A percentile compares a stretch with the other conserved stretches of the same genome.
Conservation (phyloP, 495 filamentous ascomycete genomes). For the Staphylotrichum tortipilum region DNA sequence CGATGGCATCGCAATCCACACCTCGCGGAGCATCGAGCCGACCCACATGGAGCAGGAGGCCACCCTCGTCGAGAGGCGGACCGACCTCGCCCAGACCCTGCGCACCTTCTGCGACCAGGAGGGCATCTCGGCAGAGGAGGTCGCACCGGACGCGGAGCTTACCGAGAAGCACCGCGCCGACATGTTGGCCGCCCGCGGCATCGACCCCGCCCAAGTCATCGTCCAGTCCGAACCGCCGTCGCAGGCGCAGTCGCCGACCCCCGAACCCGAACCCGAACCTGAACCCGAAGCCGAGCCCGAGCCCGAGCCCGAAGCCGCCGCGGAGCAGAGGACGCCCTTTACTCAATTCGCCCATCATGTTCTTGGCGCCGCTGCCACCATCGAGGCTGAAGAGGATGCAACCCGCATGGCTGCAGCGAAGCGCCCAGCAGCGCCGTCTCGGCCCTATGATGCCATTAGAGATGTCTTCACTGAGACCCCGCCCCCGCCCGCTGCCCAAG, state of each 20-base stretch:
- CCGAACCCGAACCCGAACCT: not conserved
- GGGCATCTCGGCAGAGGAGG: slow-evolving; percentile 26
- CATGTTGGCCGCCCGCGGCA: slow-evolving; percentile 13
- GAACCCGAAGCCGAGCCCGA: not conserved
- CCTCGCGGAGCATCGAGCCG: slow-evolving; percentile 32
- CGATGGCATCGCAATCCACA: slow-evolving; percentile 23
- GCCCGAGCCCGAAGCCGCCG: not conserved
- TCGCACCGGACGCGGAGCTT: slow-evolving; percentile 26
- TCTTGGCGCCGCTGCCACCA: slow-evolving; percentile 12
- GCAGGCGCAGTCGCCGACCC: too few relatives aligned
- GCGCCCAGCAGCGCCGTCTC: slow-evolving; percentile 19
- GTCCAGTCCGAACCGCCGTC: not conserved
- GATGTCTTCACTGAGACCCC: slow-evolving; percentile 35
- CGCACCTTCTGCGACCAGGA: slow-evolving; percentile 22
- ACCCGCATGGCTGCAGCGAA: slow-evolving; percentile 11
- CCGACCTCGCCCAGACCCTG: slow-evolving; percentile 15
- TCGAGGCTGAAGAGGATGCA: slow-evolving; percentile 20
- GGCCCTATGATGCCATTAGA: slow-evolving; percentile 41
- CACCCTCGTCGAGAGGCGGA: slow-evolving; percentile 12
- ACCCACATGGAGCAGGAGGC: slow-evolving; percentile 26
- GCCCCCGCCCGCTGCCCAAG: slow-evolving; percentile 8
- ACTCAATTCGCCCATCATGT: slow-evolving; percentile 16
- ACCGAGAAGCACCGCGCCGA: slow-evolving; percentile 22
- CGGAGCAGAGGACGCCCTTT: slow-evolving; percentile 7
- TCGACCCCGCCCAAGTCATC: slow-evolving; percentile 20